Evolutionary conservation across 2,329 filamentous ascomycete species (phyloP), one percentile per base, ranked within the genome.

Genomic region (Bimuria novae-zelandiae): DNA sequence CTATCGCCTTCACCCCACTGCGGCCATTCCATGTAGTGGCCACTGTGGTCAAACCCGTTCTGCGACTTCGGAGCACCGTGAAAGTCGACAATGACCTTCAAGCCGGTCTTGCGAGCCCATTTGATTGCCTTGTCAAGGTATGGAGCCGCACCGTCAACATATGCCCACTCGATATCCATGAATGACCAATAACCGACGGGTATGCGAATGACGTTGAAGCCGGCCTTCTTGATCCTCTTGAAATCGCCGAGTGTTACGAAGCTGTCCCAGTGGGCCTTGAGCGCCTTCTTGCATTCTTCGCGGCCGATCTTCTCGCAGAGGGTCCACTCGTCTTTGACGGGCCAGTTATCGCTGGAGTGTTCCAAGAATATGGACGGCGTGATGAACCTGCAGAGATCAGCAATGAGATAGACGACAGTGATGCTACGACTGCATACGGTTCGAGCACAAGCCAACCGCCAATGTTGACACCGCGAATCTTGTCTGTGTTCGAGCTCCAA

Each of bases 11-110:
- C 67, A 50, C 78, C 77, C 76, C 79, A 83, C 4, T 69, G 68
- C 55, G 76, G 77, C 25, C 52, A 75, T 40, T 56, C 57, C 22
- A 72, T 71, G 62, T 72, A 75, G 50, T 80, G 79, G 4, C 84
- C 84, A 44, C 78, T 82, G 65, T 86, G 85, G 64, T 86, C 84
- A 66, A 84, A 86, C 5, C 84, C 84, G 56, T 86, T 85, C 60
- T 85, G 83, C 2, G 77, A 80, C 35, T 79, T 78, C 1, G 70
- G 71, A 10, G 69, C 69, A 25, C 80, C 82, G 60, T 85, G 83
- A 7, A 85, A 72, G 62, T 85, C 83, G 35, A 85, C 80, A 67
- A 84, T 72, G 27, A 85, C 75, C 65, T 84, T 82, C 39, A 84
- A 63, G 1, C 79, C 79, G 0, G 77, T 76, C 36, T 75, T 69